Conservation (phyloP, 2,329 filamentous ascomycete species). For the Neurospora sp. region DNA sequence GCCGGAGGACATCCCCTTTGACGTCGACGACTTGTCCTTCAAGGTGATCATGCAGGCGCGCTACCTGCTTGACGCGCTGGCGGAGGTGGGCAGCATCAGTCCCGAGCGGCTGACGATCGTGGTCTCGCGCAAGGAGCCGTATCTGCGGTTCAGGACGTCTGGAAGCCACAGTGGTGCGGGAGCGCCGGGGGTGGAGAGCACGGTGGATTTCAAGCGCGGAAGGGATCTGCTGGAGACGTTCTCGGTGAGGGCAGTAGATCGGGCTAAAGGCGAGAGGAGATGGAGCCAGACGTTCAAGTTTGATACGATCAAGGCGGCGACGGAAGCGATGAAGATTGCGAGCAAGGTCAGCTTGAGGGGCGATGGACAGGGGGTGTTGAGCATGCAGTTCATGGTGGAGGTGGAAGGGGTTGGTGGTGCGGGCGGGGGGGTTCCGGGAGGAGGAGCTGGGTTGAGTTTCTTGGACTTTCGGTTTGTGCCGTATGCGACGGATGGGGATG, state of each 20-base stretch:
- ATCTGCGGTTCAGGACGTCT: constrained; percentile 60
- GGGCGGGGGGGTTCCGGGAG: neutral
- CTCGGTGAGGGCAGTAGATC: constrained; percentile 38
- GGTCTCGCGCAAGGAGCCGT: constrained; percentile 54
- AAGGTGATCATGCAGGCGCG: constrained; percentile 90
- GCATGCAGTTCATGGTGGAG: constrained; percentile 93
- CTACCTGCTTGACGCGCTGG: constrained; percentile 61
- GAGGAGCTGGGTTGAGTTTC: constrained; percentile 48
- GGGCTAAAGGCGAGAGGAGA: constrained; percentile 16
- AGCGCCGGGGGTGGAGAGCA: constrained; percentile 49
- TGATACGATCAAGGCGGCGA: constrained; percentile 72
- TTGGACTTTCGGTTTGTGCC: constrained; percentile 79
- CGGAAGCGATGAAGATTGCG: constrained; percentile 84
- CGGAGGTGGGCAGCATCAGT: constrained; percentile 60
- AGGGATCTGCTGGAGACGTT: constrained; percentile 67
- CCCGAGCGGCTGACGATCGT: constrained; percentile 63
- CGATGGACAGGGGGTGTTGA: constrained; percentile 82
- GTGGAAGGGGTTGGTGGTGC: constrained; percentile 47
- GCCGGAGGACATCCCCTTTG: constrained; percentile 78
- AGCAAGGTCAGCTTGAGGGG: constrained; percentile 87
- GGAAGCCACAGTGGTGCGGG: constrained; percentile 26
- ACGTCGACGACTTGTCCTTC: constrained; percentile 68
- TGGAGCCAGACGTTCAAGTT: constrained; percentile 77
- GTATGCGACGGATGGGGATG: constrained; percentile 49
- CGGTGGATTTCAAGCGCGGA: constrained; percentile 56